Evolutionary conservation across 108 stramenopile genomes (phyloP).

Genomic region (Skeletonema marinoi): DNA sequence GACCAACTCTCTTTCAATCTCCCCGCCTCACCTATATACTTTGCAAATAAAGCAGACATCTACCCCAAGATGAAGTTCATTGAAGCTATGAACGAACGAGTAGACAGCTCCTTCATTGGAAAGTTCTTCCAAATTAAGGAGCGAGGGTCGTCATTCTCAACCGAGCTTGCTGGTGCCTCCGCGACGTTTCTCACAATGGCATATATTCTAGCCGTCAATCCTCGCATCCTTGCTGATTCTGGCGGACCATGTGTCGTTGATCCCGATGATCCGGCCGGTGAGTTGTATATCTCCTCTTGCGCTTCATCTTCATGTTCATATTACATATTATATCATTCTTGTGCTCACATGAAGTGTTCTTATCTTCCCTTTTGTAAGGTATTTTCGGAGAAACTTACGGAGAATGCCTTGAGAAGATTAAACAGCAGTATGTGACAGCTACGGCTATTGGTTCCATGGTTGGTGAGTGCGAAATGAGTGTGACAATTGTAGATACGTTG

Average conservation of each 20-base stretch:
- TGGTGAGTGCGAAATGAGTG: conserved; percentile 13
- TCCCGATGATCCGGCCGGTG: conserved; percentile 25
- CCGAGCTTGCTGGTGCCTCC: conserved; percentile 50
- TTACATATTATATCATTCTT: no score
- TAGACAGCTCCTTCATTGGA: conserved; percentile 13
- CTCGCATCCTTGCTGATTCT: conserved; percentile 59
- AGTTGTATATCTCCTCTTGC: neutral
- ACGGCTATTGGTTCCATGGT: conserved; percentile 64
- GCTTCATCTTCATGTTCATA: no score
- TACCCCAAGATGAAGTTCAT: conserved; percentile 3
- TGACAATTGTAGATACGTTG: neutral
- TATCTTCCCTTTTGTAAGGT: conserved; percentile 2
- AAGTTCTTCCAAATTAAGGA: conserved; percentile 2
- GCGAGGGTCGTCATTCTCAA: conserved; percentile 45
- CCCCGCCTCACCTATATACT: no score
- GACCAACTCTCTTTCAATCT: no score
- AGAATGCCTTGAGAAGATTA: conserved; percentile 43
- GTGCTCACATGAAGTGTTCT: neutral
- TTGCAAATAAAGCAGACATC: no score
- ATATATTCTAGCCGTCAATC: conserved; percentile 67
- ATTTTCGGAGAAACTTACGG: conserved; percentile 52
- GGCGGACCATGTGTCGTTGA: conserved; percentile 60
- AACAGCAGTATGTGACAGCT: conserved; percentile 58
- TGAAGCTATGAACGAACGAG: conserved; percentile 1
- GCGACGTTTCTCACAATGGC: conserved; percentile 76